Percentiles rank a stretch among this genome's conserved stretches.
These are phyloP conservation scores for Lojkania enalia DNA, from an alignment of 2,329 filamentous ascomycete genomes.

Conservation along the genomic window DNA sequence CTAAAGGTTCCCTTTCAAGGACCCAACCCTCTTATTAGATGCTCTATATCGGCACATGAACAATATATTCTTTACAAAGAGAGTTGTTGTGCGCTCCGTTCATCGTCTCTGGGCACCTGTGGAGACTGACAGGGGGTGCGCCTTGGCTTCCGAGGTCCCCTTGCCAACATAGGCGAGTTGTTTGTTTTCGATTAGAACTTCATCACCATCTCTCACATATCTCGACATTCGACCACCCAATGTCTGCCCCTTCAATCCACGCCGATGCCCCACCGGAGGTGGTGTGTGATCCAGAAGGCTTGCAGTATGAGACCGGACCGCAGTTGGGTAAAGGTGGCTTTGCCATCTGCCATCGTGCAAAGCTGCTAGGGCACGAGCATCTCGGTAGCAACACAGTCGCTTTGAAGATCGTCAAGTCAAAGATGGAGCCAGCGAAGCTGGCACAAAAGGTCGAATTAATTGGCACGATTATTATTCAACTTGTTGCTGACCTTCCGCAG, in stretches of 20 bases:
- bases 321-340: conserved; percentile 81
- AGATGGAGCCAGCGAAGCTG: conserved; percentile 78
- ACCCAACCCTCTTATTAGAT: too few species aligned
- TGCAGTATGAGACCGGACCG: conserved; percentile 73
- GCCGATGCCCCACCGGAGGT: conserved; percentile 57
- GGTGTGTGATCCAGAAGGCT: conserved; percentile 69
- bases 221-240: conserved; percentile 33
- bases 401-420: conserved; percentile 80
- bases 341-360: conserved; percentile 77
- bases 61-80: too few species aligned
- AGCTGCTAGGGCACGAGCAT: conserved; percentile 58
- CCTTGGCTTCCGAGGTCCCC: conserved; percentile 10
- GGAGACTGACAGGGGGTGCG: neutral
- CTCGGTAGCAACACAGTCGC: conserved; percentile 70
- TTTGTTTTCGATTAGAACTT: conserved; percentile 23
- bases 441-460: conserved; percentile 72
- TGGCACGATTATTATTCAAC: neutral
- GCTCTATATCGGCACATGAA: too few species aligned
- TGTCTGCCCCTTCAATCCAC: conserved; percentile 52
- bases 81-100: too few species aligned
- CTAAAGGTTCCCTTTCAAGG: too few species aligned
- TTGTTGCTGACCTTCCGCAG: conserved; percentile 46
- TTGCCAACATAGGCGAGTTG: conserved; percentile 18
- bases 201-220: conserved; percentile 31
- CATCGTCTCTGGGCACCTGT: neutral